Conservation (phyloP, 306 rosid genomes). For the Gastrolobium villosum region DNA sequence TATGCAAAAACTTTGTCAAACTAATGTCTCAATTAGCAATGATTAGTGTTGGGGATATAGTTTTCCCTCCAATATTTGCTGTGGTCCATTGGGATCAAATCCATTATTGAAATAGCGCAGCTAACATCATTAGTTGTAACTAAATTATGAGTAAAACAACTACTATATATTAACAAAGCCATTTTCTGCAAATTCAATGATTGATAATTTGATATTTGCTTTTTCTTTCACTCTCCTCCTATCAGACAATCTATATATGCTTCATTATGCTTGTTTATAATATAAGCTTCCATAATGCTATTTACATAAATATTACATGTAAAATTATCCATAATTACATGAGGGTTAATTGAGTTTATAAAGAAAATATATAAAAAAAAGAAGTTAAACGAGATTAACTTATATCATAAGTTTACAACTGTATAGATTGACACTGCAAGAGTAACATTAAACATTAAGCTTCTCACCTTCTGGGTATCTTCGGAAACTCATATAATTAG, state of each 20-base stretch:
- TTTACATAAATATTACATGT: conserved; percentile 10
- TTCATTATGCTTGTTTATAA: conserved; percentile 45
- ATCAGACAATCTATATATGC: conserved; percentile 20
- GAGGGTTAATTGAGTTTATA: background rate
- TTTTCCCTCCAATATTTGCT: background rate
- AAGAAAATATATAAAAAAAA: background rate
- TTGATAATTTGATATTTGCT: conserved; percentile 19
- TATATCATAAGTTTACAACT: background rate
- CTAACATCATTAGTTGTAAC: conserved; percentile 27
- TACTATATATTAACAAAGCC: background rate
- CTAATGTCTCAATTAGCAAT: conserved; percentile 12
- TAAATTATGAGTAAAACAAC: conserved; percentile 33
- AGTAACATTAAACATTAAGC: background rate
- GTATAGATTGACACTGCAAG: background rate
- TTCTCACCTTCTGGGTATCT: background rate
- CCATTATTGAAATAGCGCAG: background rate
- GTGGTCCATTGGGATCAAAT: background rate
- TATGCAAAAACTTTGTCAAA: conserved; percentile 25
- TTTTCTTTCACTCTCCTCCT: background rate
- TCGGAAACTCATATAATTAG: background rate
- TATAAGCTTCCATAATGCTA: conserved; percentile 42
- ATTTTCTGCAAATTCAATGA: conserved; percentile 33
- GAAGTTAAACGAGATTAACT: background rate
- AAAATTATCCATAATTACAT: conserved; percentile 34
- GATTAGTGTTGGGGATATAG: conserved; percentile 32